Evolutionary conservation across 208 protist species (phyloP).

Genomic region (Leishmania turanica): DNA sequence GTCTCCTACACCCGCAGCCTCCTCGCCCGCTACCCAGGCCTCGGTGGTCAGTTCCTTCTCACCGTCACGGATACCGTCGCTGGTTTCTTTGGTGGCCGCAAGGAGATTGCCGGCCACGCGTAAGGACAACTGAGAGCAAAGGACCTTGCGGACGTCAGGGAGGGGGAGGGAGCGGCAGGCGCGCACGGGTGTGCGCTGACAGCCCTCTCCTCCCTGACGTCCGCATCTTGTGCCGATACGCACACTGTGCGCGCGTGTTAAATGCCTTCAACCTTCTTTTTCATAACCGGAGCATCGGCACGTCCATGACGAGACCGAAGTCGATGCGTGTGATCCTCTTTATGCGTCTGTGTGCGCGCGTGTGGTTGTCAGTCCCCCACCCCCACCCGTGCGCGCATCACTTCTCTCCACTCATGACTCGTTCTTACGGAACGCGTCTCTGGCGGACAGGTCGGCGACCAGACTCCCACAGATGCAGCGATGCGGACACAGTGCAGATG

Average conservation of each 20-base stretch:
- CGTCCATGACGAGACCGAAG: background rate
- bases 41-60: slow-evolving; percentile 54
- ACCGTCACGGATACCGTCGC: slow-evolving; percentile 40
- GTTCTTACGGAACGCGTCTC: background rate
- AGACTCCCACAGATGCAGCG: background rate
- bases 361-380: background rate
- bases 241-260: background rate
- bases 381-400: background rate
- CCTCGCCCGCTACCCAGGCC: slow-evolving; percentile 55
- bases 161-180: background rate
- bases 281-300: background rate
- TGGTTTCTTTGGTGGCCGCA: slow-evolving; percentile 7
- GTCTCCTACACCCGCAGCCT: slow-evolving; percentile 44
- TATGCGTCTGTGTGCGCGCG: background rate
- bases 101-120: background rate
- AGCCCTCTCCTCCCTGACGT: background rate
- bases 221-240: background rate
- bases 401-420: background rate
- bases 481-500: background rate
- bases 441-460: background rate
- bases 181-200: background rate
- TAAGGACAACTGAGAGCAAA: background rate
- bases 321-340: background rate
- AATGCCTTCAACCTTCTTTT: background rate
- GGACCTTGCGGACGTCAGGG: background rate